These are phyloP conservation scores for Boletus rubroflammeus DNA, from an alignment of 768 basidiomycete species.

Conservation along the genomic window DNA sequence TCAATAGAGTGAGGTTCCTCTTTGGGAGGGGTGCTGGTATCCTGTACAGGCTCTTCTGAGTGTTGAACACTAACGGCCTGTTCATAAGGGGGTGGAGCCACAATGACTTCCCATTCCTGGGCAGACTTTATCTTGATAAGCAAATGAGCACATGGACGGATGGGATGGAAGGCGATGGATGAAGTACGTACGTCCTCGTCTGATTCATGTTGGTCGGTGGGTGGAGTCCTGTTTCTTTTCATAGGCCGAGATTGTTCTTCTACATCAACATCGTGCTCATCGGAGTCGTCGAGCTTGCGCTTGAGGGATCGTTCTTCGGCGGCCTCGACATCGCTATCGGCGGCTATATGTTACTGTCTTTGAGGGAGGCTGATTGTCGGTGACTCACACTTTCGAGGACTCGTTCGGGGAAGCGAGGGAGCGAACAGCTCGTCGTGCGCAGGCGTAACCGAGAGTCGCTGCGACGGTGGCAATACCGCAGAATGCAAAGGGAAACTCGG, in stretches of 20 bases:
- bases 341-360: conserved; percentile 24
- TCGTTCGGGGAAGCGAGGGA: conserved; percentile 18
- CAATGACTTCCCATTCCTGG: conserved; percentile 33
- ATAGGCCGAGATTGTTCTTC: conserved; percentile 27
- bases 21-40: conserved; percentile 6
- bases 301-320: conserved; percentile 32
- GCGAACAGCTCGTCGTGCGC: conserved; percentile 38
- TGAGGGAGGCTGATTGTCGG: conserved; percentile 29
- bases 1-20: background rate
- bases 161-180: background rate
- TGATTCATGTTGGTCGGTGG: conserved; percentile 27
- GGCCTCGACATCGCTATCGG: conserved; percentile 32
- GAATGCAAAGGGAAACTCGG: conserved; percentile 53
- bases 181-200: conserved; percentile 27
- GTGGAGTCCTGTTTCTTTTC: conserved; percentile 43
- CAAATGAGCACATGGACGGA: conserved; percentile 5
- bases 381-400: conserved; percentile 30
- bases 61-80: conserved; percentile 10
- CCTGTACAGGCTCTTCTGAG: conserved; percentile 8
- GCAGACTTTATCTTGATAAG: conserved; percentile 21
- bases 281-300: conserved; percentile 29
- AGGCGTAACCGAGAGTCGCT: conserved; percentile 57
- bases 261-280: conserved; percentile 27
- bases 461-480: conserved; percentile 58
- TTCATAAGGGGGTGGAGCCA: conserved; percentile 31